Conservation (phyloP, 768 basidiomycete species). For the Serendipita sp. region DNA sequence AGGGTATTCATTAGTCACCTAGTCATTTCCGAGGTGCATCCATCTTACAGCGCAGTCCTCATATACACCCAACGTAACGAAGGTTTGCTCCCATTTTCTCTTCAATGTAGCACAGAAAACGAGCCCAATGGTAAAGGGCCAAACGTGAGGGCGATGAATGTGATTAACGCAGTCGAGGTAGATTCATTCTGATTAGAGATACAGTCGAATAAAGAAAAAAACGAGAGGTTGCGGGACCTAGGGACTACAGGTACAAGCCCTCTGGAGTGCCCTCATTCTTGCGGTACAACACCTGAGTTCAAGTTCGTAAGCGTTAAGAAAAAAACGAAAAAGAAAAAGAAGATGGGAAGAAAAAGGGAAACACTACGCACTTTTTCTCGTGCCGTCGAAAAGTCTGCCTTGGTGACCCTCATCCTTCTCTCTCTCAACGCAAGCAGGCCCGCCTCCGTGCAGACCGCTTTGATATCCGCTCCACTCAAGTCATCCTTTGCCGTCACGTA, state of each 20-base stretch:
- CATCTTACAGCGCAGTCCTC: too few relatives aligned
- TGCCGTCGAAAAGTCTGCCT: slow-evolving; percentile 78
- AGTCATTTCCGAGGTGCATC: too few relatives aligned
- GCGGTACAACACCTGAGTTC: slow-evolving; percentile 69
- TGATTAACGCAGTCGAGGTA: too few relatives aligned
- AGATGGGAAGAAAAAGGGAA: background rate
- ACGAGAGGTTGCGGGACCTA: background rate
- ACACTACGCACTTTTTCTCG: slow-evolving; percentile 67
- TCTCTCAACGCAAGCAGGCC: slow-evolving; percentile 89
- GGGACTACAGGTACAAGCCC: slow-evolving; percentile 57
- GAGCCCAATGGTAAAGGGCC: too few relatives aligned
- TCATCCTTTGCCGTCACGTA: slow-evolving; percentile 94
- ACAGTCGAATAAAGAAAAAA: background rate
- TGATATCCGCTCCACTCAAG: slow-evolving; percentile 93
- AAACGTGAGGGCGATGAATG: too few relatives aligned
- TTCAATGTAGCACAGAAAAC: too few relatives aligned
- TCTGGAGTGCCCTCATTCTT: slow-evolving; percentile 97
- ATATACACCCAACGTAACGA: too few relatives aligned
- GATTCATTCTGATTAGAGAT: background rate
- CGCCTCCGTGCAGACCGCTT: slow-evolving; percentile 98
- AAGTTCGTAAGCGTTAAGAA: too few relatives aligned
- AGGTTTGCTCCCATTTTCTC: too few relatives aligned
- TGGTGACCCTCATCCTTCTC: slow-evolving; percentile 85
- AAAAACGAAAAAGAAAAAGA: slow-evolving; percentile 2
- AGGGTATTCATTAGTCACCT: too few relatives aligned